Evolutionary conservation across 306 rosid genomes (phyloP).

Genomic region (Rosa lucieae): DNA sequence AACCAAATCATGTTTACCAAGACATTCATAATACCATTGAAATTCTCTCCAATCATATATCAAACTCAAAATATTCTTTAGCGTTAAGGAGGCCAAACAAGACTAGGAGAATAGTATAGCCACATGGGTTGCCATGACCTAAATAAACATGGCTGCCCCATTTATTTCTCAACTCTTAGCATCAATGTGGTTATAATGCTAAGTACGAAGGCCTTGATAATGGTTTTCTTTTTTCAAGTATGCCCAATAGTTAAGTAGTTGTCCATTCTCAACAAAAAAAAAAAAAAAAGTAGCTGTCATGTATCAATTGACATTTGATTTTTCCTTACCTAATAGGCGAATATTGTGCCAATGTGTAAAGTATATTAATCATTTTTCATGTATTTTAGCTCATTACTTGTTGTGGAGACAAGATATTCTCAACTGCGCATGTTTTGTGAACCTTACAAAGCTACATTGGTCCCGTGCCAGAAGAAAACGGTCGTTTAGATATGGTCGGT

Average conservation of each 20-base stretch:
- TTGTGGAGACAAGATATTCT: slow-evolving; percentile 9
- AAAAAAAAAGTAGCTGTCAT: background rate
- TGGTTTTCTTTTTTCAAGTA: background rate
- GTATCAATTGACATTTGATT: background rate
- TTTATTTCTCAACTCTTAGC: background rate
- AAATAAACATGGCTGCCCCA: background rate
- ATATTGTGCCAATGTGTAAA: background rate
- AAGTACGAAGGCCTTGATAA: background rate
- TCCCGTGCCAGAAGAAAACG: background rate
- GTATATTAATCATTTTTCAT: background rate
- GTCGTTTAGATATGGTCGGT: background rate
- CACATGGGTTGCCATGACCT: background rate
- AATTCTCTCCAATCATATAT: background rate
- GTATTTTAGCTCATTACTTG: slow-evolving; percentile 9
- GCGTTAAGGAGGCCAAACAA: background rate
- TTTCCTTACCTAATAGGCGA: background rate
- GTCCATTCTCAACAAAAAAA: background rate
- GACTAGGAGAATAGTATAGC: background rate
- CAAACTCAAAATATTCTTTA: background rate
- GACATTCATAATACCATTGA: background rate
- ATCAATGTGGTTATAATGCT: background rate
- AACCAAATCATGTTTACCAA: background rate
- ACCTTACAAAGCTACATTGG: background rate
- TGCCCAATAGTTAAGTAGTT: background rate
- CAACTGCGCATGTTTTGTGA: background rate